Percentiles rank a stretch among this genome's conserved stretches.
These are phyloP conservation scores for Diacronema lutheri DNA, from an alignment of 78 protist species.

Conservation along the genomic window DNA sequence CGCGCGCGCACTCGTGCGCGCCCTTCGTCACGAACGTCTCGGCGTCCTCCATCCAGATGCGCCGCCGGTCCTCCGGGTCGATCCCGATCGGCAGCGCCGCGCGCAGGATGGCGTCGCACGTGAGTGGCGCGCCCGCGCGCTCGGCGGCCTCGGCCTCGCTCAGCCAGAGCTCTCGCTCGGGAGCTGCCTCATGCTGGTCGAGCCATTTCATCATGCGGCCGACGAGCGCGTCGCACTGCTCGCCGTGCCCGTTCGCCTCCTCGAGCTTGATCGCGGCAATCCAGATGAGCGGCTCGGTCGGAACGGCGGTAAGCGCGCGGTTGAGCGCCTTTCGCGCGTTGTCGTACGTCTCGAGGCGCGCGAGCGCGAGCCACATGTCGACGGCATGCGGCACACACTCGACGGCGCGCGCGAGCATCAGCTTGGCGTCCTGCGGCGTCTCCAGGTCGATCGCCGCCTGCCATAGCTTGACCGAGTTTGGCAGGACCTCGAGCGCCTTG, in stretches of 20 bases:
- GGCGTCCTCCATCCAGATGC: conserved; percentile 91
- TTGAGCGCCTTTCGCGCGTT: conserved; percentile 86
- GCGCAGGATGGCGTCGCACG: conserved; percentile 57
- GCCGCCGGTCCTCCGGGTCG: conserved; percentile 81
- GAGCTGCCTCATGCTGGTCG: conserved; percentile 33
- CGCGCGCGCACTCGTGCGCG: conserved; percentile 61
- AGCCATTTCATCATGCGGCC: conserved; percentile 38
- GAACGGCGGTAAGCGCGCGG: conserved; percentile 67
- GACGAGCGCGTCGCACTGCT: conserved; percentile 49
- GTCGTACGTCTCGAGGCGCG: conserved; percentile 83
- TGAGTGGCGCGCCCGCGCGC: conserved; percentile 6
- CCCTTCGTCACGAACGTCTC: conserved; percentile 37
- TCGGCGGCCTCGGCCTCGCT: conserved; percentile 75
- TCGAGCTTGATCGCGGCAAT: conserved; percentile 93
- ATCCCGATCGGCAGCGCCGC: conserved; percentile 70
- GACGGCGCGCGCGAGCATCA: conserved; percentile 83
- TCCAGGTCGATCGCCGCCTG: conserved; percentile 89
- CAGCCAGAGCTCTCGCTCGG: conserved; percentile 81
- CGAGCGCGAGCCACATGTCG: conserved; percentile 95
- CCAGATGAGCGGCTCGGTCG: conserved; percentile 84
- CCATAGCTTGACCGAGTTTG: conserved; percentile 85
- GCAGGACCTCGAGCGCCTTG: conserved; percentile 50
- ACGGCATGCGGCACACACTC: conserved; percentile 76
- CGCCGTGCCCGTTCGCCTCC: conserved; percentile 70
- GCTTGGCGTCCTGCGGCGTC: conserved; percentile 79